Conservation (phyloP, 2,329 filamentous ascomycete species). For the Dendryphion nanum region DNA sequence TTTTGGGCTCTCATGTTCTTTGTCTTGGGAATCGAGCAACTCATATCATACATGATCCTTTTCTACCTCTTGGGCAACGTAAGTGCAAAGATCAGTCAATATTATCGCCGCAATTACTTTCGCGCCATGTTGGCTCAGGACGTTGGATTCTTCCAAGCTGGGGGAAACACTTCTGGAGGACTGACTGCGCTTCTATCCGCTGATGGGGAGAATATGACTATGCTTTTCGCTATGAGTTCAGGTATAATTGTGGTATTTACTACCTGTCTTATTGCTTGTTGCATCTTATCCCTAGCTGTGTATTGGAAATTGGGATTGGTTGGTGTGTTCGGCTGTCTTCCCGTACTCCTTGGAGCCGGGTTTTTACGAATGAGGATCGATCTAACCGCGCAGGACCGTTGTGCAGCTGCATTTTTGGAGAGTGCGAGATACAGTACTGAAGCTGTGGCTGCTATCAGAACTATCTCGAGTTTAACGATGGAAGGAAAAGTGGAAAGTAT, state of each 20-base stretch:
- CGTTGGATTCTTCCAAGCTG: neutral
- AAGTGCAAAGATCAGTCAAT: neutral
- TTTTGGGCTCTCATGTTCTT: constrained; percentile 27
- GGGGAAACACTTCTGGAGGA: neutral
- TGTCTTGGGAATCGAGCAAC: constrained; percentile 12
- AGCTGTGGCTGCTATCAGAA: constrained; percentile 85
- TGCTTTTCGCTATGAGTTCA: constrained; percentile 66
- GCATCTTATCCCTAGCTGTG: neutral
- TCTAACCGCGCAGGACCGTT: constrained; percentile 4
- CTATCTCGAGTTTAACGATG: constrained; percentile 84
- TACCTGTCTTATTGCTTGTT: neutral
- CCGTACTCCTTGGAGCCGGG: constrained; percentile 71
- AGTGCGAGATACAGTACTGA: constrained; percentile 63
- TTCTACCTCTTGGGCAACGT: constrained; percentile 4
- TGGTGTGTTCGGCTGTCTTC: constrained; percentile 69
- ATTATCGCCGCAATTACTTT: neutral
- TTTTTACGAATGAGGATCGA: constrained; percentile 55
- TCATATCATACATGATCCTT: constrained; percentile 14
- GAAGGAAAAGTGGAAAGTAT: constrained; percentile 65
- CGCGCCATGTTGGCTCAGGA: neutral
- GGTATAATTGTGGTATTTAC: neutral
- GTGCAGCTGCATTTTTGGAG: constrained; percentile 5
- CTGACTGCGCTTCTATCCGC: constrained; percentile 23
- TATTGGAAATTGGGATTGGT: constrained; percentile 60
- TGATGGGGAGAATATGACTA: constrained; percentile 67